Evolutionary conservation across 179 eudicot genomes (phyloP), one percentile per base, ranked within the genome.

Genomic region (Monotropa hypopitys): DNA sequence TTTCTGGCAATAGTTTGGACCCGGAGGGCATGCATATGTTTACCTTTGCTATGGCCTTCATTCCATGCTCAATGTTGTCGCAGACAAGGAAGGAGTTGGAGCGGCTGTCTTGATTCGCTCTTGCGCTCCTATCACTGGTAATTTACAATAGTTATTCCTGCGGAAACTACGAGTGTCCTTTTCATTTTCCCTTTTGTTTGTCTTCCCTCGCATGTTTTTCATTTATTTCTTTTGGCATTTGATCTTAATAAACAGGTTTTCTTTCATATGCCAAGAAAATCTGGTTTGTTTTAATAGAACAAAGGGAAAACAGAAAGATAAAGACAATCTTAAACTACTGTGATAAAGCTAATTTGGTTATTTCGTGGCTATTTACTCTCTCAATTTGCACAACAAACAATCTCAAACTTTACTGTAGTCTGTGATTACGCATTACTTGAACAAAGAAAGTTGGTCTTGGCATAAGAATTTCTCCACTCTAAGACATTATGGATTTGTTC

Each of bases 41-140:
- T 94, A 94, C 79, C 97, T 94, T 65, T 94, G 98, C 81, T 94
- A 92, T 70, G 98, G 98, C 77, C 87, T 94, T 50, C 97, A 92
- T 81, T 80, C 77, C 76, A 94, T 94, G 98, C 92, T 94, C 65
- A 94, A 94, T 80, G 75, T 94, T 82, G 98, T 94, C 74, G 97
- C 98, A 74, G 98, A 94, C 83, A 86, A 88, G 73, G 93, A 94
- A 81, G 97, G 94, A 26, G 82, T 81, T 77, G 98, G 97, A 42
- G 91, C 98, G 0, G 98, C 97, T 30, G 98, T 94, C 79, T 86
- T 94, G 72, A 85, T 94, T 80, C 98, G 97, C 78, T 83, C 98
- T 13, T 91, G 97, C 73, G 90, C 97, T 83, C 98, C 97, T 66
- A 86, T 92, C 74, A 77, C 80, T 68, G 98, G 98, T 94, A 89